These are phyloP conservation scores for Teratosphaeria nubilosa DNA, from an alignment of 2,329 filamentous ascomycete genomes.

Conservation along the genomic window DNA sequence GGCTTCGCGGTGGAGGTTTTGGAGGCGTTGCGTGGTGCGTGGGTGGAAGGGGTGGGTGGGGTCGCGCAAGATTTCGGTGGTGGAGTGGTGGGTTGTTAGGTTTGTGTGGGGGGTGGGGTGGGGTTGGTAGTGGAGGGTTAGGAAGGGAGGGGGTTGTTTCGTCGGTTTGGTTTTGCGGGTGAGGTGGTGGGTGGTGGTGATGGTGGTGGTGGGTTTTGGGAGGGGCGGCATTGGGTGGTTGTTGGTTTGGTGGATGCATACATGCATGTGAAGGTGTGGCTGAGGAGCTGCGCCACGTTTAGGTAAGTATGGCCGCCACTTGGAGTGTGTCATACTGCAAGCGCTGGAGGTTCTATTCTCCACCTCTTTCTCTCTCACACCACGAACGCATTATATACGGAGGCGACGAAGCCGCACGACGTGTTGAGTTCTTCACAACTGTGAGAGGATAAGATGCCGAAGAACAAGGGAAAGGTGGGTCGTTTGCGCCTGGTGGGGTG, in stretches of 20 bases:
- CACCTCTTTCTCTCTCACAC: slow-evolving; percentile 1
- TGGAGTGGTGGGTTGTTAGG: slow-evolving; percentile 14
- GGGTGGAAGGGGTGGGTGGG: slow-evolving; percentile 24
- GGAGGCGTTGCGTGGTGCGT: slow-evolving; percentile 17
- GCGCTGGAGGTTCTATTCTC: neutral
- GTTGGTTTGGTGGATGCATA: neutral
- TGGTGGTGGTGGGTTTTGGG: neutral
- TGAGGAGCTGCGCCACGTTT: neutral
- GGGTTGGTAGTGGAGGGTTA: slow-evolving; percentile 12
- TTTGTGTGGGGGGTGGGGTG: slow-evolving; percentile 16
- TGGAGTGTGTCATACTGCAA: neutral
- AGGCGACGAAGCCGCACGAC: slow-evolving; percentile 20
- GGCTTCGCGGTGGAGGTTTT: slow-evolving; percentile 15
- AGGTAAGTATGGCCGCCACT: neutral
- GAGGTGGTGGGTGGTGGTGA: neutral
- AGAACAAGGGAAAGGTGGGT: slow-evolving; percentile 98
- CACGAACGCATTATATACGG: neutral
- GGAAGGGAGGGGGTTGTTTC: slow-evolving; percentile 4
- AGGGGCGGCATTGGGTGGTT: neutral
- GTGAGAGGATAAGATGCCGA: slow-evolving; percentile 61
- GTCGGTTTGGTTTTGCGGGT: too few relatives aligned
- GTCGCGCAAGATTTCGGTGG: slow-evolving; percentile 14
- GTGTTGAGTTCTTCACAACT: slow-evolving; percentile 8
- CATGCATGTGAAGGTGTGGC: neutral
- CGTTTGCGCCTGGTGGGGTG: neutral